A percentile compares a stretch with the other conserved stretches of the same genome.
Conservation (phyloP, 179 eudicot genomes). For the Corrigiola litoralis region DNA sequence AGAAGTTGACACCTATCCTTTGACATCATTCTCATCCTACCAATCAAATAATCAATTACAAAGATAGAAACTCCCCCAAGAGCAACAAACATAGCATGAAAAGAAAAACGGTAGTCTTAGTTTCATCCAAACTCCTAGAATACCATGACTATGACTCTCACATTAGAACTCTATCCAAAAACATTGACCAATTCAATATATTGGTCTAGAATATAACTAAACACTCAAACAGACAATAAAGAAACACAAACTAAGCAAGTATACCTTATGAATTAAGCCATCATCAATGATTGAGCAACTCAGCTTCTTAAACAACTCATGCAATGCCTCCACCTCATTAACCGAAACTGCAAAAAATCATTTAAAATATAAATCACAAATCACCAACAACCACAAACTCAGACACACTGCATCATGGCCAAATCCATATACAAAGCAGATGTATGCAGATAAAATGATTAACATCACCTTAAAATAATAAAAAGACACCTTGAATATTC, state of each 20-base stretch:
- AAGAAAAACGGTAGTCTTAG: no score
- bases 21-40: slow-evolving; percentile 2
- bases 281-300: slow-evolving; percentile 88
- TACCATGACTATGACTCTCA: neutral
- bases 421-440: no score
- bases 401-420: no score
- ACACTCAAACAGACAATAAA: neutral
- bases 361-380: no score
- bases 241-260: neutral
- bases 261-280: slow-evolving; percentile 83
- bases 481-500: no score
- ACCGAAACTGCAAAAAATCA: slow-evolving; percentile 55
- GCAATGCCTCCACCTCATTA: slow-evolving; percentile 82
- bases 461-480: no score
- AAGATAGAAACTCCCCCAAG: no score
- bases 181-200: neutral
- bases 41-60: neutral
- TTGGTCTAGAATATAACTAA: neutral
- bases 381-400: neutral
- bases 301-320: slow-evolving; percentile 76
- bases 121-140: no score
- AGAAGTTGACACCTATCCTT: neutral
- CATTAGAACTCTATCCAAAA: neutral
- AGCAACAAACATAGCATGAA: no score
- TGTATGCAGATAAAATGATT: no score